Evolutionary conservation across 1,284 basidiomycete genomes (phyloP), one percentile per base, ranked within the genome.

Genomic region (Irpex sp.): DNA sequence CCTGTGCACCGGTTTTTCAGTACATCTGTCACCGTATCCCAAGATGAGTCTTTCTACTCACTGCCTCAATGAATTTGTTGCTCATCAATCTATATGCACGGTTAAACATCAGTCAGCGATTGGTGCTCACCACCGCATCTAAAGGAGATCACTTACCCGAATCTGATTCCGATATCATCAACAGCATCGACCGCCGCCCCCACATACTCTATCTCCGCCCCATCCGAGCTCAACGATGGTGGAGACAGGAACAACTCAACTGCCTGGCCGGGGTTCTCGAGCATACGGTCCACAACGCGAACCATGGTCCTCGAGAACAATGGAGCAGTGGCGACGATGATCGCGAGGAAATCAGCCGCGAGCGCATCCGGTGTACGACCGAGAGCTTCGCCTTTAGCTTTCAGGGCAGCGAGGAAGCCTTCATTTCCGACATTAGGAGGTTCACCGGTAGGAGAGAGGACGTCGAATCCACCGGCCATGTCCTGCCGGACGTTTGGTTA

Each of bases 301-400:
- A 62, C 62, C 21, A 65, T 56, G 8, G 52, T 48, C 13, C 64
- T 26, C 19, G 64, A 59, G 31, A 54, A 65, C 36, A 65, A 13
- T 2, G 62, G 40, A 9, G 64, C 64, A 4, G 62, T 61, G 40
- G 55, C 64, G n/a, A 59, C 38, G 21, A 65, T 34, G n/a, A 58
- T 55, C n/a, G 37, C 61, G n/a, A 63, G 19, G 17, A 58, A 63
- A 37, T 40, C 54, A 8, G 44, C 47, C 21, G 56, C 44, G 26
- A 57, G 26, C 7, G 44, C n/a, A 13, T 84, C 66, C 44, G 15
- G 54, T 34, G 54, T 36, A 26, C 54, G 54, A 2, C 54, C 54
- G 9, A 21, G 13, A 11, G 54, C 63, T 58, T 31, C 26, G 17
- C 21, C 47, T 26, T 37, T 56, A 49, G 15, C 7, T 19, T 34